Evolutionary conservation across 345 rosid species (phyloP).

Genomic region (Populus euphratica): DNA sequence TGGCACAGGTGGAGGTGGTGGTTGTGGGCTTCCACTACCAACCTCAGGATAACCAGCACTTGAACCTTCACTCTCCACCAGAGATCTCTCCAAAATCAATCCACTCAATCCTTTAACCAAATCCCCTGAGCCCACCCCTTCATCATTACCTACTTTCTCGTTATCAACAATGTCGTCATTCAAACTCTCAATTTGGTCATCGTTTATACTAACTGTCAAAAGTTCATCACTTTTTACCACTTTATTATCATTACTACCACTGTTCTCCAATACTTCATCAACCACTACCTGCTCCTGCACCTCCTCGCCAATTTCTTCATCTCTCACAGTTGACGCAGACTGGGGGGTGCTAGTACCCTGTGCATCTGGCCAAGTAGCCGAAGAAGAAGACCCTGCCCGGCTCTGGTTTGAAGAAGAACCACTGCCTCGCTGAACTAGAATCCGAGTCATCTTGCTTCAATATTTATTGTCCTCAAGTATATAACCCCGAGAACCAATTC

Average conservation of each 20-base stretch:
- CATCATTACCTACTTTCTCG: slow-evolving; percentile 36
- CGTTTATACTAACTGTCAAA: slow-evolving; percentile 26
- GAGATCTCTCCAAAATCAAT: slow-evolving; percentile 36
- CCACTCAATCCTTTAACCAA: slow-evolving; percentile 34
- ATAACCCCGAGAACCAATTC: slow-evolving; percentile 4
- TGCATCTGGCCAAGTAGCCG: slow-evolving; percentile 50
- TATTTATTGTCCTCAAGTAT: slow-evolving; percentile 15
- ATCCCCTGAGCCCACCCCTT: slow-evolving; percentile 33
- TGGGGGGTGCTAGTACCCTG: slow-evolving; percentile 38
- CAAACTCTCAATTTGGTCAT: slow-evolving; percentile 29
- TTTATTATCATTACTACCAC: slow-evolving; percentile 44
- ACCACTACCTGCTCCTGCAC: slow-evolving; percentile 46
- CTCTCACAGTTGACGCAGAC: slow-evolving; percentile 40
- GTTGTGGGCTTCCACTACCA: slow-evolving; percentile 45
- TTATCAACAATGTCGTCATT: slow-evolving; percentile 38
- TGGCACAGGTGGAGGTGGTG: slow-evolving; percentile 84
- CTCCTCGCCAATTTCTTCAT: slow-evolving; percentile 63
- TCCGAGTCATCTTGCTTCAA: slow-evolving; percentile 64
- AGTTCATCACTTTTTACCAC: slow-evolving; percentile 42
- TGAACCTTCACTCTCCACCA: slow-evolving; percentile 50
- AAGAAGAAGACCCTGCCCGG: slow-evolving; percentile 65
- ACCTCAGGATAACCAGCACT: slow-evolving; percentile 36
- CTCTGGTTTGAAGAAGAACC: slow-evolving; percentile 73
- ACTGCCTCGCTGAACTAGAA: slow-evolving; percentile 88
- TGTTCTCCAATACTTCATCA: slow-evolving; percentile 46